Evolutionary conservation across 1,284 basidiomycete genomes (phyloP), one percentile per base, ranked within the genome.

Genomic region (Heterobasidion annosum): DNA sequence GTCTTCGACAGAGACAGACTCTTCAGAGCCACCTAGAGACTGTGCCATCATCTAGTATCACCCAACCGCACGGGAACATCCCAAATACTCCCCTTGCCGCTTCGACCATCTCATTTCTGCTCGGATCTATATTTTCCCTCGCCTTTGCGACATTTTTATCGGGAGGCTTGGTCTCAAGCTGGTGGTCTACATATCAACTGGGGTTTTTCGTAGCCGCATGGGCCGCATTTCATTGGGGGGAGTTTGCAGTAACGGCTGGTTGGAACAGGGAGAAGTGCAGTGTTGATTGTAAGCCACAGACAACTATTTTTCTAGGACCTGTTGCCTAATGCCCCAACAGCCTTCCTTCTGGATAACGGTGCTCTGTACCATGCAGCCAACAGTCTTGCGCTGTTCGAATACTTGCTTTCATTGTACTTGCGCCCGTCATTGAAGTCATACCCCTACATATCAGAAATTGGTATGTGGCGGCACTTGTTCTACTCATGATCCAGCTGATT

Each of bases 211-310:
- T 89, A 43, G 82, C 85, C 32, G 77, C 85, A 1, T 92, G 91
- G 88, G 77, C 88, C 1, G 70, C 77, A 37, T 99, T 99, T 67
- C 97, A 99, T 65, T 88, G 94, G 81, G 83, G 82, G 42, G 97
- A 99, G 68, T 99, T 96, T 66, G 87, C 87, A 52, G 93, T 96
- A 7, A 98, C 97, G 3, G 94, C 95, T 1, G 90, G 91, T 16
- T 99, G 92, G 89, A 99, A 99, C 68, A 73, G 88, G 43, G 87
- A 90, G 53, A 96, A 95, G 67, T 89, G 95, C 63, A 93, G 85
- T 57, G 83, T 96, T 3, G 93, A 97, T 67, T 96, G 95, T 97
- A 67, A 76, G 91, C 75, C 33, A 2, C 13, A 5, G 3, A 25
- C 25, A 25, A 18, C 57, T 40, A 32, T 33, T 46, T 9, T 46